Evolutionary conservation across 257 asterid genomes (phyloP).

Genomic region (Handroanthus guayacan): DNA sequence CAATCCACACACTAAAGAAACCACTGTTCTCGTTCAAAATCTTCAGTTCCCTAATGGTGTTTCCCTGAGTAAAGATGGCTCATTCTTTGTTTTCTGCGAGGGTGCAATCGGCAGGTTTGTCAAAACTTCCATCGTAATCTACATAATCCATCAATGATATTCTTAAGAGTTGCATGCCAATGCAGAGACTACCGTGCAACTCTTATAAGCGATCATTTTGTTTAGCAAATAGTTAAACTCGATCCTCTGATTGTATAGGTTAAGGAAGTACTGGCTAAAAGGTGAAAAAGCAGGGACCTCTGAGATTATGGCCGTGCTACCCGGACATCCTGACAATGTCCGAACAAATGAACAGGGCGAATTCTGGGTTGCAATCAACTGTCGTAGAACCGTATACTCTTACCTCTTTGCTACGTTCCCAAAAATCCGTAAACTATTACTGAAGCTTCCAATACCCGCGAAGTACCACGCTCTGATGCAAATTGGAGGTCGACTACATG

Average conservation of each 20-base stretch:
- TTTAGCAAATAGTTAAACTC: background rate
- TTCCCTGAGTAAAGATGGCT: conserved; percentile 87
- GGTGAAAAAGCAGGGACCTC: conserved; percentile 77
- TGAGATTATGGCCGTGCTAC: conserved; percentile 73
- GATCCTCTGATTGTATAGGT: conserved; percentile 43
- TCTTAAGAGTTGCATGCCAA: background rate
- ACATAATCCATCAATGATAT: background rate
- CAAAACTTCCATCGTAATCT: background rate
- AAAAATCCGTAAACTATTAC: conserved; percentile 51
- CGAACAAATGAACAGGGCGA: conserved; percentile 80
- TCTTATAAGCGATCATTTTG: too few relatives aligned
- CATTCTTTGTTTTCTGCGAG: conserved; percentile 82
- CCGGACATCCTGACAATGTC: conserved; percentile 86
- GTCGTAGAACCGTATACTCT: conserved; percentile 70
- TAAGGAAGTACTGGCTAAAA: conserved; percentile 83
- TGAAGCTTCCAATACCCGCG: conserved; percentile 79
- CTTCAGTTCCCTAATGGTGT: conserved; percentile 90
- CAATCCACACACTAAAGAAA: conserved; percentile 64
- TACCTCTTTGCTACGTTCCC: conserved; percentile 58
- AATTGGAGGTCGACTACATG: conserved; percentile 61
- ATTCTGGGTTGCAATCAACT: conserved; percentile 90
- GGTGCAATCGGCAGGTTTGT: conserved; percentile 77
- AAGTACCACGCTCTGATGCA: conserved; percentile 74
- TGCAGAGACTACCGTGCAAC: background rate
- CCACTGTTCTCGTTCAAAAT: conserved; percentile 73